These are phyloP conservation scores for Ilyonectria robusta DNA, from an alignment of 2,329 filamentous ascomycete genomes.

Conservation along the genomic window DNA sequence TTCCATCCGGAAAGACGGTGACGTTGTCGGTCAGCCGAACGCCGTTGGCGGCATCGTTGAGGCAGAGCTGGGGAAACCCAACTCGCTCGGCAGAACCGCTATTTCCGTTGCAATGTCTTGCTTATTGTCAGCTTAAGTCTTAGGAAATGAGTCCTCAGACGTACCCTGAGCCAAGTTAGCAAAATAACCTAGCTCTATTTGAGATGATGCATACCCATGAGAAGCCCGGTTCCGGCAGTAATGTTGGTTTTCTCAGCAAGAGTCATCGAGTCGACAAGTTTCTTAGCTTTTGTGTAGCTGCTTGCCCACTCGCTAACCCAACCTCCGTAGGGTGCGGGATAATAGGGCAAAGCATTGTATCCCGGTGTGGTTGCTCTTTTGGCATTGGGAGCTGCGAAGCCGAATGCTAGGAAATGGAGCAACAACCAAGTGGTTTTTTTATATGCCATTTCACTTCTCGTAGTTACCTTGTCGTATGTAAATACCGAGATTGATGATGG, in stretches of 20 bases:
- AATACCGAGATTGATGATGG: background rate
- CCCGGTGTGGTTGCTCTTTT: constrained; percentile 30
- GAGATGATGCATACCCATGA: constrained; percentile 68
- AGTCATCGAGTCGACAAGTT: constrained; percentile 81
- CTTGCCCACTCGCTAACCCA: constrained; percentile 78
- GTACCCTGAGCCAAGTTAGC: constrained; percentile 35
- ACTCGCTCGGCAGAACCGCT: constrained; percentile 79
- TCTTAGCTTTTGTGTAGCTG: constrained; percentile 78
- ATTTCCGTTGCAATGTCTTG: constrained; percentile 80
- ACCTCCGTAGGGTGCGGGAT: constrained; percentile 80
- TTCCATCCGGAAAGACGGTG: constrained; percentile 85
- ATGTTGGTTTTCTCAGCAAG: constrained; percentile 86
- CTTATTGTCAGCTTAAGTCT: constrained; percentile 4
- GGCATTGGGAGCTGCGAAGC: constrained; percentile 10
- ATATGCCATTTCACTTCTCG: background rate
- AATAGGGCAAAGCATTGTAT: constrained; percentile 70
- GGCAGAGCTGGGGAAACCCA: constrained; percentile 79
- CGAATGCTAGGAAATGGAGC: constrained; percentile 11
- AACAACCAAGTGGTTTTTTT: background rate
- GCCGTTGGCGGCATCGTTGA: constrained; percentile 80
- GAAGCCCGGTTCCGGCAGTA: constrained; percentile 78
- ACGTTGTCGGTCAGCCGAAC: constrained; percentile 81
- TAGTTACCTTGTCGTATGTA: background rate
- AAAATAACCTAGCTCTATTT: rapidly evolving
- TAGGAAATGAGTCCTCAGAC: rapidly evolving